These are phyloP conservation scores for Alternaria arbusti DNA, from an alignment of 2,329 filamentous ascomycete species.

Conservation along the genomic window DNA sequence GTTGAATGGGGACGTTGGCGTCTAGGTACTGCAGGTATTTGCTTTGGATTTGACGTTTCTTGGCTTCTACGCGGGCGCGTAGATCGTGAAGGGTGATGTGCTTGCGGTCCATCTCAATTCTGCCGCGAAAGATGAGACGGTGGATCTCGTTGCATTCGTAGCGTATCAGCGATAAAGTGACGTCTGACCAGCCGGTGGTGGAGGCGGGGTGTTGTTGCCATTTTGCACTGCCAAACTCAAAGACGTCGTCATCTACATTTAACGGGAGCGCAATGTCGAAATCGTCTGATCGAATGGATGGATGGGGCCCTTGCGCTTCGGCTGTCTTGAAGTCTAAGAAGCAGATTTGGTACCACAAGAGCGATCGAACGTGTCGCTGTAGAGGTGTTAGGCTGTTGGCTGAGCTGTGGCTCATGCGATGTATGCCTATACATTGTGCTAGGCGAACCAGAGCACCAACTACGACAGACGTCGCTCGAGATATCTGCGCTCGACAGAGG, in stretches of 20 bases:
- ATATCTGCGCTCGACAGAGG: constrained; percentile 47
- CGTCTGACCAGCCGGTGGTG: constrained; percentile 43
- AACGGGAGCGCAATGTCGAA: constrained; percentile 47
- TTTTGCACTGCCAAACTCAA: constrained; percentile 43
- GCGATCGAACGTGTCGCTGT: constrained; percentile 45
- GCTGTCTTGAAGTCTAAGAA: constrained; percentile 49
- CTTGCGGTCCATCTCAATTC: constrained; percentile 49
- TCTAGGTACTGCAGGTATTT: constrained; percentile 46
- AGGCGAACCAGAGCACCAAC: constrained; percentile 48
- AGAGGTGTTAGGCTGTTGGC: constrained; percentile 44
- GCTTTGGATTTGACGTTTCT: constrained; percentile 42
- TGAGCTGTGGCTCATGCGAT: constrained; percentile 43
- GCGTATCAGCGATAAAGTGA: constrained; percentile 43
- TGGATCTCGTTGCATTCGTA: constrained; percentile 49
- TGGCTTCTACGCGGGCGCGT: constrained; percentile 42
- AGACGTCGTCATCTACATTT: constrained; percentile 48
- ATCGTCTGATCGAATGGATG: constrained; percentile 46
- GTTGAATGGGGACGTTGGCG: constrained; percentile 41
- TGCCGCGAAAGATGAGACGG: constrained; percentile 45
- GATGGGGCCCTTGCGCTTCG: constrained; percentile 47
- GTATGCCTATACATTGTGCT: constrained; percentile 48
- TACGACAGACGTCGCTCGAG: constrained; percentile 46
- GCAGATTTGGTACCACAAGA: constrained; percentile 49
- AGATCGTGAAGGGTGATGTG: constrained; percentile 46
- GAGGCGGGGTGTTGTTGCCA: constrained; percentile 45